Conservation (phyloP, 805 yeast species). For the Myxozyma kluyveri region DNA sequence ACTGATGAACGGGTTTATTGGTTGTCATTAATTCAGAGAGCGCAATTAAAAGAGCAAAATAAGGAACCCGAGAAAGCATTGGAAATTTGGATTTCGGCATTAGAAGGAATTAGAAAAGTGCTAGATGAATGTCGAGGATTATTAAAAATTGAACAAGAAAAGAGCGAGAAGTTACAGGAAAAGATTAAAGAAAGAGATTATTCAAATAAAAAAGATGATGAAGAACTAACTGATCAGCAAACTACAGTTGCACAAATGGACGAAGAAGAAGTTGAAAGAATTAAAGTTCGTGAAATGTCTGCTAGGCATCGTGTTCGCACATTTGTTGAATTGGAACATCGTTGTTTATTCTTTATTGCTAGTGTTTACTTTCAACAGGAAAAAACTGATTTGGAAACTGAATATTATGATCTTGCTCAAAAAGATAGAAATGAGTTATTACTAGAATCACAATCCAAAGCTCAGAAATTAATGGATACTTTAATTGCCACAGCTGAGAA, state of each 20-base stretch:
- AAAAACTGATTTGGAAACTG: constrained; percentile 49
- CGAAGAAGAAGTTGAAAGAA: constrained; percentile 24
- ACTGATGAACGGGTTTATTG: constrained; percentile 51
- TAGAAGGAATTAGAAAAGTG: constrained; percentile 37
- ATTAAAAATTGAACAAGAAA: constrained; percentile 28
- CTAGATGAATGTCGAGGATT: constrained; percentile 30
- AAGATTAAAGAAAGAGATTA: constrained; percentile 11
- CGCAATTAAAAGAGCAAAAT: constrained; percentile 63
- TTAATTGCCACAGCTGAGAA: constrained; percentile 10
- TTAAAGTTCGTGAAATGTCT: constrained; percentile 10
- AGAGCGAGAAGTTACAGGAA: constrained; percentile 20
- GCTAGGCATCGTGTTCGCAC: constrained; percentile 41
- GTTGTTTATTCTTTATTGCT: constrained; percentile 73
- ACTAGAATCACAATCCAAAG: constrained; percentile 22
- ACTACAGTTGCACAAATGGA: constrained; percentile 15
- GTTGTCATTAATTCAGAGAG: constrained; percentile 53
- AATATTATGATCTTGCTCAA: constrained; percentile 62
- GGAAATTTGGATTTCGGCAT: constrained; percentile 45
- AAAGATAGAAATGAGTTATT: constrained; percentile 47
- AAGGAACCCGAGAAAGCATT: constrained; percentile 54
- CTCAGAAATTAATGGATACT: constrained; percentile 22
- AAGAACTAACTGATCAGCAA: constrained; percentile 24
- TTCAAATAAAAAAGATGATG: constrained; percentile 11
- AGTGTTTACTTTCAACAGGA: constrained; percentile 62
- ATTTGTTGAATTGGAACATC: constrained; percentile 65